Conservation (phyloP, 2,329 filamentous ascomycete species). For the Cladosporium cucumerinum region DNA sequence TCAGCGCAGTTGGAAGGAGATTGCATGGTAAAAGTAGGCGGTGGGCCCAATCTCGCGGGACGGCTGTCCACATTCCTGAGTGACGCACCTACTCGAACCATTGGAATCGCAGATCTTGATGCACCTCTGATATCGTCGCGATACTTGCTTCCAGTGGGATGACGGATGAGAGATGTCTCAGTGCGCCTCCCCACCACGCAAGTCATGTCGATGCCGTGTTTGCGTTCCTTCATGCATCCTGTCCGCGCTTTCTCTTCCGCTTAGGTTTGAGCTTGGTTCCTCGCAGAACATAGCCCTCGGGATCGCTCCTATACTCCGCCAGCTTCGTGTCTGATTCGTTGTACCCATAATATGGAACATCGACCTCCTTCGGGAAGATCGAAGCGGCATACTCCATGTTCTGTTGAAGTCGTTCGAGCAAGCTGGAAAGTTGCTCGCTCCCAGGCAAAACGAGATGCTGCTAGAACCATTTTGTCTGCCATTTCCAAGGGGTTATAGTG, state of each 20-base stretch:
- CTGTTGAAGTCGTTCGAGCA: neutral
- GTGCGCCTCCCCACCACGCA: neutral
- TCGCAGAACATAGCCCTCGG: neutral
- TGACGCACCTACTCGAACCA: neutral
- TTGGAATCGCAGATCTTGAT: neutral
- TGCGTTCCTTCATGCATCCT: neutral
- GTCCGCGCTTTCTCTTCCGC: neutral
- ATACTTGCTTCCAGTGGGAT: neutral
- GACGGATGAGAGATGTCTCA: neutral
- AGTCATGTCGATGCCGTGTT: neutral
- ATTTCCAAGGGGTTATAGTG: neutral
- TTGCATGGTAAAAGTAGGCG: slow-evolving; percentile 13
- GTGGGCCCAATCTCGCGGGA: slow-evolving; percentile 7
- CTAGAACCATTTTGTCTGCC: neutral
- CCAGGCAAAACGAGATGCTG: neutral
- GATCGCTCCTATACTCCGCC: neutral
- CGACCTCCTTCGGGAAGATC: neutral
- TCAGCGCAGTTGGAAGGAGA: neutral
- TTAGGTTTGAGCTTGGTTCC: neutral
- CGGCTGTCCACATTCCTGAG: slow-evolving; percentile 3
- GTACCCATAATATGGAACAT: slow-evolving; percentile 3
- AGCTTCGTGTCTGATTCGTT: neutral
- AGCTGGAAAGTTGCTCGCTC: neutral
- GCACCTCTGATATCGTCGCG: neutral
- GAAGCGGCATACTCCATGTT: neutral